Conservation (phyloP, 768 basidiomycete species). For the Lactarius sanguifluus region DNA sequence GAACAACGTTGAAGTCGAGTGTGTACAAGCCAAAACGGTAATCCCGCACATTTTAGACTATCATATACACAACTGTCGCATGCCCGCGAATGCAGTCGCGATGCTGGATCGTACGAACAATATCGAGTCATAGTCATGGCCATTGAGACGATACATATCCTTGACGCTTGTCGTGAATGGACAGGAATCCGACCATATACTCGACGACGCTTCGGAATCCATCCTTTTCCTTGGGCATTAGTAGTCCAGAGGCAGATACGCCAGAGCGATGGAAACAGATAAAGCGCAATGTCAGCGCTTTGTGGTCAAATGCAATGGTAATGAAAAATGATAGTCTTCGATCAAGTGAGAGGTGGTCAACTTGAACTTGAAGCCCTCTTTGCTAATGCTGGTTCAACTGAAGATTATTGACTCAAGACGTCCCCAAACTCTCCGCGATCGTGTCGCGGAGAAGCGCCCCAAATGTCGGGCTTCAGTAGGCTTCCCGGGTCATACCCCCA, state of each 20-base stretch:
- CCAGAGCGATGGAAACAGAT: neutral
- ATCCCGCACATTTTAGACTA: neutral
- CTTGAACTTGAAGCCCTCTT: too few relatives aligned
- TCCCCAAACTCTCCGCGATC: too few relatives aligned
- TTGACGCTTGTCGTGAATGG: neutral
- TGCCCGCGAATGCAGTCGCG: neutral
- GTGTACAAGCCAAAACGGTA: neutral
- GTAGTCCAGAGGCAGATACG: neutral
- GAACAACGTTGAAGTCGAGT: too few relatives aligned
- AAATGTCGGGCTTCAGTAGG: too few relatives aligned
- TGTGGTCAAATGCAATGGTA: too few relatives aligned
- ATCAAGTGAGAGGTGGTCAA: too few relatives aligned
- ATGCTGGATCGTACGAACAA: neutral
- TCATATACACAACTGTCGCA: neutral
- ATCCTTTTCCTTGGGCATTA: neutral
- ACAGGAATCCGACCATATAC: neutral
- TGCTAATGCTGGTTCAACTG: too few relatives aligned
- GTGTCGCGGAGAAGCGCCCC: too few relatives aligned
- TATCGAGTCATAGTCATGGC: neutral
- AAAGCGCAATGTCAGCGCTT: too few relatives aligned
- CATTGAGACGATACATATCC: neutral
- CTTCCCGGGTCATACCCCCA: too few relatives aligned
- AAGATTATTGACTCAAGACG: too few relatives aligned
- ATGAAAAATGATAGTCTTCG: too few relatives aligned
- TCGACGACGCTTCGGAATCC: neutral